Evolutionary conservation across 352 stramenopile species (phyloP).

Genomic region (Globisporangium heterothallicum): DNA sequence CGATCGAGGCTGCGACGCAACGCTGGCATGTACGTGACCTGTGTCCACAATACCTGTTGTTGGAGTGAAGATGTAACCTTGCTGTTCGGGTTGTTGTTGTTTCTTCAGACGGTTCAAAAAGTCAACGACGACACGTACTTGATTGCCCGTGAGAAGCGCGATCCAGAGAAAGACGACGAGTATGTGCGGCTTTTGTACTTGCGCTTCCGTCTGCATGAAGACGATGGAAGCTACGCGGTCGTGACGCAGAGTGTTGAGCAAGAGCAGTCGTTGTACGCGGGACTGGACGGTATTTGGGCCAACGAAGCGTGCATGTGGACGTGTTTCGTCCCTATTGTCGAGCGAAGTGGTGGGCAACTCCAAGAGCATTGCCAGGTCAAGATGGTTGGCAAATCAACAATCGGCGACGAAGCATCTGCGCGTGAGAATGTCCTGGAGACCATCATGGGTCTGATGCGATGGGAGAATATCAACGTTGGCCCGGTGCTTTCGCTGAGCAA

Average conservation of each 20-base stretch:
- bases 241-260: slow-evolving; percentile 36
- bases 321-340: slow-evolving; percentile 26
- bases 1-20: slow-evolving; percentile 25
- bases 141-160: slow-evolving; percentile 26
- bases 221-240: slow-evolving; percentile 35
- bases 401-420: slow-evolving; percentile 23
- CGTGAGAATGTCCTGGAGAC: slow-evolving; percentile 42
- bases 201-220: slow-evolving; percentile 34
- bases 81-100: background rate
- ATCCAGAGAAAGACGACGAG: slow-evolving; percentile 27
- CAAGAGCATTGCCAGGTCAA: slow-evolving; percentile 32
- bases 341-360: slow-evolving; percentile 9
- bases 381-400: slow-evolving; percentile 27
- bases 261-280: background rate
- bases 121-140: slow-evolving; percentile 54
- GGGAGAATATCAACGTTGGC: slow-evolving; percentile 47
- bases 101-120: slow-evolving; percentile 30
- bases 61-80: background rate
- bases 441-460: slow-evolving; percentile 38
- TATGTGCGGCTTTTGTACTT: slow-evolving; percentile 33
- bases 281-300: slow-evolving; percentile 28
- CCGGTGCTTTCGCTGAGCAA: slow-evolving; percentile 22
- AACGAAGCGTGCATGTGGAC: slow-evolving; percentile 36
- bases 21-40: slow-evolving; percentile 22
- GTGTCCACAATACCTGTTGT: background rate